A percentile compares a stretch with the other conserved stretches of the same genome.
phyloP scores from a whole-genome alignment of 257 asterid species.

The Nicotiana tomentosiformis region DNA sequence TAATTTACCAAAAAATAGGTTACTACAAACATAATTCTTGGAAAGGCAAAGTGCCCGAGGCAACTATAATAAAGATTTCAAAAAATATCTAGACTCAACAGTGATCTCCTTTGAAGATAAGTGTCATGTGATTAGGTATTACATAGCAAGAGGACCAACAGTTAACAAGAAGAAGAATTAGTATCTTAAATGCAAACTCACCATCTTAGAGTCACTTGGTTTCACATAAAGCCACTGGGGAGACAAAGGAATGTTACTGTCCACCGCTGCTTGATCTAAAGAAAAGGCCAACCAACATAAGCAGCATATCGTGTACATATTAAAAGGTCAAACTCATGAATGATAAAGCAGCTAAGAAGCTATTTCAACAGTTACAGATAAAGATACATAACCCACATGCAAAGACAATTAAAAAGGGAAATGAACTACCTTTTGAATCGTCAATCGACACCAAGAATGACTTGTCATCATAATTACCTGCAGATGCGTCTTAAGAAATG shows the following conservation, averaged over 20 bases:
- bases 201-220: constrained; percentile 71
- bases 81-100: not conserved
- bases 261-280: constrained; percentile 63
- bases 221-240: constrained; percentile 92
- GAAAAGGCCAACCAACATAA: constrained; percentile 9
- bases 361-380: not conserved
- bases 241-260: constrained; percentile 80
- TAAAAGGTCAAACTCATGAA: not conserved
- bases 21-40: no score
- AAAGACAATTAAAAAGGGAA: not conserved
- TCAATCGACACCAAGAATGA: constrained; percentile 52
- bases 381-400: not conserved
- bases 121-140: not conserved
- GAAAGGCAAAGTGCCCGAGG: no score
- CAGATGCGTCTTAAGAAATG: constrained; percentile 22
- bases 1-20: no score
- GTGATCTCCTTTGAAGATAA: not conserved
- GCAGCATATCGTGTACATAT: not conserved
- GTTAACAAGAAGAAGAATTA: not conserved
- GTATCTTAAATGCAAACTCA: constrained; percentile 19
- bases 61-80: not conserved
- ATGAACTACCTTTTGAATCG: constrained; percentile 62
- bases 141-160: not conserved
- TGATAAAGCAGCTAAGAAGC: not conserved
- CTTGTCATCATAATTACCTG: constrained; percentile 77